A percentile compares a stretch with the other conserved stretches of the same genome.
phyloP scores from a whole-genome alignment of 2,329 filamentous ascomycete genomes.

The Clarireedia paspali region DNA sequence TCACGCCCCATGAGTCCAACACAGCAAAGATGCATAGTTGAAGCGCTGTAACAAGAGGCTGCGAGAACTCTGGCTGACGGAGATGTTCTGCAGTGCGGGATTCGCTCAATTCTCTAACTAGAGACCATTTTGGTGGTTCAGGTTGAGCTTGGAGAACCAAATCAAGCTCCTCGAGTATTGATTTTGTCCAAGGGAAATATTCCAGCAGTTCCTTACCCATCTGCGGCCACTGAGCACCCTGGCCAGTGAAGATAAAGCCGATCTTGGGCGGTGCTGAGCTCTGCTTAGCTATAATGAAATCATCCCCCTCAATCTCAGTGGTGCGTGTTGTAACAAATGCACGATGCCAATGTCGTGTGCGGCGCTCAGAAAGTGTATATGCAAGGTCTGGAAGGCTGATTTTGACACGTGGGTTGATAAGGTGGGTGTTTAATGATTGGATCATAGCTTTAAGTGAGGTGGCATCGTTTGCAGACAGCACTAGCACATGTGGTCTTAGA shows the following conservation, averaged over 20 bases:
- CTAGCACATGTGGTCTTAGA: not conserved
- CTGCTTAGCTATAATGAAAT: not conserved
- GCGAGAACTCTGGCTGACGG: slow-evolving; percentile 13
- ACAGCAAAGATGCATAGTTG: slow-evolving; percentile 39
- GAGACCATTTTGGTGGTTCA: slow-evolving; percentile 1
- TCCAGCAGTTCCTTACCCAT: slow-evolving; percentile 19
- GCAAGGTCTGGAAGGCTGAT: slow-evolving; percentile 14
- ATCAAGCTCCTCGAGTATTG: not conserved
- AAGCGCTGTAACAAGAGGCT: slow-evolving; percentile 38
- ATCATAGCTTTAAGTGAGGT: not conserved
- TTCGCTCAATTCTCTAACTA: not conserved
- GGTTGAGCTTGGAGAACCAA: not conserved
- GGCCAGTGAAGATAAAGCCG: slow-evolving; percentile 21
- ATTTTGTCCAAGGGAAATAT: not conserved
- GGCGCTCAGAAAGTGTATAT: slow-evolving; percentile 21
- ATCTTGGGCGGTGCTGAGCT: not conserved
- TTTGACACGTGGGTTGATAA: slow-evolving; percentile 6
- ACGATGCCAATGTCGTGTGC: slow-evolving; percentile 15
- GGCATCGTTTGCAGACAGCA: slow-evolving; percentile 10
- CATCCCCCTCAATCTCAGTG: not conserved
- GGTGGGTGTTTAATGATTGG: not conserved
- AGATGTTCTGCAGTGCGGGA: not conserved
- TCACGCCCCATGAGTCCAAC: slow-evolving; percentile 35
- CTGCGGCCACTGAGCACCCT: slow-evolving; percentile 21
- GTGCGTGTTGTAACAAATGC: not conserved